Conservation (phyloP, 139 green algal species). For the Chlamydomonas sp. region DNA sequence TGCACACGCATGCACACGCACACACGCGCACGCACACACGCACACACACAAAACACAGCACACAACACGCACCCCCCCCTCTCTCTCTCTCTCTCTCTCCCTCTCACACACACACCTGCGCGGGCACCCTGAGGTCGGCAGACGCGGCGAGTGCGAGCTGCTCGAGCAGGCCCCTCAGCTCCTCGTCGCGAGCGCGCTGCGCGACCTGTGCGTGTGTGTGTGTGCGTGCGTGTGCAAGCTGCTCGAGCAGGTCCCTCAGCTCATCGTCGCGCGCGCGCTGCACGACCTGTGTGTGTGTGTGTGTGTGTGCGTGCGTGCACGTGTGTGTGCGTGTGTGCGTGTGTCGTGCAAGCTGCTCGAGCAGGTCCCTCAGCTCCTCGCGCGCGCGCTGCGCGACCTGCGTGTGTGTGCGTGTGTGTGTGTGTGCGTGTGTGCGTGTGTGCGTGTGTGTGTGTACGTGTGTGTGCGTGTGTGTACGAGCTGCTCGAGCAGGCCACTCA, state of each 20-base stretch:
- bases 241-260: not conserved
- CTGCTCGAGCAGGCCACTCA: not conserved
- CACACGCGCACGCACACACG: no score
- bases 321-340: no score
- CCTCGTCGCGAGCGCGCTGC: conserved; percentile 4
- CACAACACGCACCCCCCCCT: not conserved
- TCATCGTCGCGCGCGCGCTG: conserved; percentile 7
- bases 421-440: not conserved
- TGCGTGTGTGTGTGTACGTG: no score
- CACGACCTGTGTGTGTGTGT: no score
- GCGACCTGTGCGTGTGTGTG: no score
- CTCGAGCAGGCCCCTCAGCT: conserved; percentile 4
- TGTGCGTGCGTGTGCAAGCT: no score
- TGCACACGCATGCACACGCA: no score
- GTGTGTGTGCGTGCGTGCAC: no score
- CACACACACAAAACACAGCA: no score
- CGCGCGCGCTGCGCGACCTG: conserved; percentile 2
- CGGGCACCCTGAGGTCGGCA: not conserved
- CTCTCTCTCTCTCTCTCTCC: no score
- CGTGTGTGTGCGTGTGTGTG: no score
- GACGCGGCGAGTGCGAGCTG: not conserved
- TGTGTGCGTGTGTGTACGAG: not conserved
- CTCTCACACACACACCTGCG: not conserved
- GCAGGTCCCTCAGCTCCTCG: conserved; percentile 5
- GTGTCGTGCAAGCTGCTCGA: not conserved